Base-by-base conservation (phyloP, 495 filamentous ascomycete species). In the Aspergillus haitiensis region DNA sequence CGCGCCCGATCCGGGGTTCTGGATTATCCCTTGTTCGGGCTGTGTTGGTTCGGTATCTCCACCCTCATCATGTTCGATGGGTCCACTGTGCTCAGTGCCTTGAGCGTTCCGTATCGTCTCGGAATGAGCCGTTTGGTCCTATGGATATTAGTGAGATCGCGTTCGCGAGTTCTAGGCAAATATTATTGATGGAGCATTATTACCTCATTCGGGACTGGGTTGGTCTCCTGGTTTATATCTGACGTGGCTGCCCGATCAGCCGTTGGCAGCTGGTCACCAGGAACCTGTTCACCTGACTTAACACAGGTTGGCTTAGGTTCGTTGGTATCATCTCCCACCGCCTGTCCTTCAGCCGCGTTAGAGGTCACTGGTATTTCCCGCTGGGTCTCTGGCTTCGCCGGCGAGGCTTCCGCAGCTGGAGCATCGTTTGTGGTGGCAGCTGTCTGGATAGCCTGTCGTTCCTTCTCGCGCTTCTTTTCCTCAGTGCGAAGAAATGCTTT, bases 401-500 rank as follows among this genome's bases (percentile, higher is more conserved):
- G 53, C 3, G 56, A 63, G 13, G 44, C 60, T 34, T 77, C 69
- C 11, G 59, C 65, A 11, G 67, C 64, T 0, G 69, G 64, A 11
- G 64, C 62, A 44, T 56, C 62, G 47, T 60, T 56, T 12, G 61
- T 40, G 8, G 61, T 40, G 8, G 57, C 42, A 16, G 67, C 50
- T 18, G 60, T 65, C 62, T 31, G 70, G 64, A 73, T 65, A 1
- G 73, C 72, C 36, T 74, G 75, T 45, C 79, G 78, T 40, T 81
- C 79, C 63, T 84, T 89, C 34, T 89, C 81, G 55, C 82, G 76
- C 59, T 95, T 97, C 80, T 95, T 96, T 72, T 93, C 89, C 62
- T 88, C 88, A 1, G 89, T 93, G 45, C 88, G 84, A 27, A 99
- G 74, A 65, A 95, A 98, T 3, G 92, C 91, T 62, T 88, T 88